Evolutionary conservation across 768 basidiomycete genomes (phyloP).

Genomic region (Kwoniella sp.): DNA sequence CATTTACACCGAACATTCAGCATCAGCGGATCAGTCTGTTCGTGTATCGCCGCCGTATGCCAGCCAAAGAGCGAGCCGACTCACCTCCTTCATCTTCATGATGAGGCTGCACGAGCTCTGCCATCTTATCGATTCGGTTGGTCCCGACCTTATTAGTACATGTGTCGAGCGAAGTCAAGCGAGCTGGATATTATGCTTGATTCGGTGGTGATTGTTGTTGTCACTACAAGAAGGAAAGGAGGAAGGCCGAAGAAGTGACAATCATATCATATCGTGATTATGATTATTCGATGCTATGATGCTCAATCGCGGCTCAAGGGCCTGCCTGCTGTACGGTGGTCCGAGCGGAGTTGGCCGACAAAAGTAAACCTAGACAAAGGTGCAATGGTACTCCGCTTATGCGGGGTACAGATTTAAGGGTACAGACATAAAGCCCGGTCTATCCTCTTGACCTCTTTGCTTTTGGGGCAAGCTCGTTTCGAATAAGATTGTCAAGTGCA

Average conservation of each 20-base stretch:
- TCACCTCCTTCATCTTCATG: conserved; percentile 40
- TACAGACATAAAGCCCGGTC: too few species aligned
- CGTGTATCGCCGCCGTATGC: too few species aligned
- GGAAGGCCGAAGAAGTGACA: not conserved
- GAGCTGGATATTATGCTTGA: not conserved
- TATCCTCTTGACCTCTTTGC: too few species aligned
- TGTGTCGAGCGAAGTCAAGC: not conserved
- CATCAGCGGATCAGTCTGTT: too few species aligned
- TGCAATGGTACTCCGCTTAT: too few species aligned
- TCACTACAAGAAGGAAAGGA: not conserved
- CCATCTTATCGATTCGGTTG: not conserved
- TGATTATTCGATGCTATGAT: not conserved
- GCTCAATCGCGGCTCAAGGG: too few species aligned
- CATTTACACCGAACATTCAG: conserved; percentile 2
- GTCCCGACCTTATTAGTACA: not conserved
- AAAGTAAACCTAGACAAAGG: not conserved
- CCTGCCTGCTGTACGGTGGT: not conserved
- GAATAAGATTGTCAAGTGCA: too few species aligned
- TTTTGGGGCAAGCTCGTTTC: too few species aligned
- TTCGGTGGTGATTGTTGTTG: not conserved
- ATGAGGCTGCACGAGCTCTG: conserved; percentile 13
- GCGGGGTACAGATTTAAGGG: too few species aligned
- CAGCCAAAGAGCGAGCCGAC: not conserved
- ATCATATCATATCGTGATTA: too few species aligned
- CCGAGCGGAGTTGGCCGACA: not conserved